A percentile compares a stretch with the other conserved stretches of the same genome.
Evolutionary conservation across 1,284 basidiomycete species (phyloP).

Genomic region (Cryptococcus sp.): DNA sequence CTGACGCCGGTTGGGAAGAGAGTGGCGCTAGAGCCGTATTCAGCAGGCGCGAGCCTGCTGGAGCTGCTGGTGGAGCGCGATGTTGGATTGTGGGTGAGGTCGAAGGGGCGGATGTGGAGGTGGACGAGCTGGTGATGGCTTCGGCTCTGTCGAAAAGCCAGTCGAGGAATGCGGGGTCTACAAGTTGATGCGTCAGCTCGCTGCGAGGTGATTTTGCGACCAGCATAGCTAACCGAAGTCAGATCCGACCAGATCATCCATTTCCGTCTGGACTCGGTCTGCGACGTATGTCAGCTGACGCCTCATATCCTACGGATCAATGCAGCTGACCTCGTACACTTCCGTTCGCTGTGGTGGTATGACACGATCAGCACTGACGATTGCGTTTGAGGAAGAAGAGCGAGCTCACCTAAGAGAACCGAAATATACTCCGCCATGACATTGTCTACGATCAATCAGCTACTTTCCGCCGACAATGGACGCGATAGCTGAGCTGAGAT

Average conservation of each 20-base stretch:
- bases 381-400: not conserved
- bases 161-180: slow-evolving; percentile 42
- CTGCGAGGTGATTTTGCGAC: not conserved
- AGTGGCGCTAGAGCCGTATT: slow-evolving; percentile 27
- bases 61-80: slow-evolving; percentile 5
- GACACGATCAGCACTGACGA: slow-evolving; percentile 12
- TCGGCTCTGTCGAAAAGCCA: slow-evolving; percentile 42
- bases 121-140: slow-evolving; percentile 17
- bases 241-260: slow-evolving; percentile 45
- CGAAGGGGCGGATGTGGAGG: slow-evolving; percentile 12
- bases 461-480: not conserved
- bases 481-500: not conserved
- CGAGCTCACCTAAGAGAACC: slow-evolving; percentile 45
- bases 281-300: not conserved
- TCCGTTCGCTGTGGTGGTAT: slow-evolving; percentile 35
- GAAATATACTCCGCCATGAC: slow-evolving; percentile 53
- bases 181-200: not conserved
- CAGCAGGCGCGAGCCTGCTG: slow-evolving; percentile 19
- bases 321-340: slow-evolving; percentile 34
- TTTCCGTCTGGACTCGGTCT: slow-evolving; percentile 46
- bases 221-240: slow-evolving; percentile 29
- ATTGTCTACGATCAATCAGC: slow-evolving; percentile 28
- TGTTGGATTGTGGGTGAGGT: slow-evolving; percentile 6
- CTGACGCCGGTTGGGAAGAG: slow-evolving; percentile 17
- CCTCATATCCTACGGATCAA: not conserved